These are phyloP conservation scores for Picea engelmannii DNA, from an alignment of 83 land plant genomes.

Conservation along the genomic window DNA sequence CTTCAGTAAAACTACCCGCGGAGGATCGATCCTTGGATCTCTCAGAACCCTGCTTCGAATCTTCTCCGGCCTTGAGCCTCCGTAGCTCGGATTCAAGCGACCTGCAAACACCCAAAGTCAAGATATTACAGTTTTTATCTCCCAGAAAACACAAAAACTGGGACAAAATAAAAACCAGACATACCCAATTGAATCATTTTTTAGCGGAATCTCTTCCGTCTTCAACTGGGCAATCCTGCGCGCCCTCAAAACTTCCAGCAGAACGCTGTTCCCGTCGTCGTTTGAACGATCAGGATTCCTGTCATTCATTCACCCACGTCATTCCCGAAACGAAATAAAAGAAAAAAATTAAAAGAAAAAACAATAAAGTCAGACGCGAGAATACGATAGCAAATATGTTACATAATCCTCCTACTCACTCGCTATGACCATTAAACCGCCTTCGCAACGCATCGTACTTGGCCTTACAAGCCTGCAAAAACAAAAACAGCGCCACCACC, in stretches of 20 bases:
- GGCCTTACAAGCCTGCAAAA: conserved; percentile 1
- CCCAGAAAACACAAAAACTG: too few relatives aligned
- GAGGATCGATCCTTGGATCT: conserved; percentile 37
- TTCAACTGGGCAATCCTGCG: conserved; percentile 40
- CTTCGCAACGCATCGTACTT: conserved; percentile 13
- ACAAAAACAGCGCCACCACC: not conserved
- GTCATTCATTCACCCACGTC: not conserved
- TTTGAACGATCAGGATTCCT: not conserved
- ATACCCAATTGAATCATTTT: conserved; percentile 61
- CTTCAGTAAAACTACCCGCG: conserved; percentile 49
- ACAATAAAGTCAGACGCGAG: not conserved
- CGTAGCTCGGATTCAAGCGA: conserved; percentile 37
- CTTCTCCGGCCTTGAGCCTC: conserved; percentile 31
- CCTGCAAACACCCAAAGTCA: conserved; percentile 18
- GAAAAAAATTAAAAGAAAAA: not conserved
- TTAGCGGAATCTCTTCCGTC: conserved; percentile 29
- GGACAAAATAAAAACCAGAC: not conserved
- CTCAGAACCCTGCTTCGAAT: conserved; percentile 16
- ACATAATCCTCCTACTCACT: not conserved
- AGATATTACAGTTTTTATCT: not conserved
- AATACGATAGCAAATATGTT: not conserved
- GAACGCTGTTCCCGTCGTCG: not conserved
- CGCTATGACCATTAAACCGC: not conserved
- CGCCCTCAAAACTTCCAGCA: conserved; percentile 45
- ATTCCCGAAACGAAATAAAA: too few relatives aligned